phyloP scores from a whole-genome alignment of 1,139 yeast genomes.

The Kurtzmaniella natalensis region DNA sequence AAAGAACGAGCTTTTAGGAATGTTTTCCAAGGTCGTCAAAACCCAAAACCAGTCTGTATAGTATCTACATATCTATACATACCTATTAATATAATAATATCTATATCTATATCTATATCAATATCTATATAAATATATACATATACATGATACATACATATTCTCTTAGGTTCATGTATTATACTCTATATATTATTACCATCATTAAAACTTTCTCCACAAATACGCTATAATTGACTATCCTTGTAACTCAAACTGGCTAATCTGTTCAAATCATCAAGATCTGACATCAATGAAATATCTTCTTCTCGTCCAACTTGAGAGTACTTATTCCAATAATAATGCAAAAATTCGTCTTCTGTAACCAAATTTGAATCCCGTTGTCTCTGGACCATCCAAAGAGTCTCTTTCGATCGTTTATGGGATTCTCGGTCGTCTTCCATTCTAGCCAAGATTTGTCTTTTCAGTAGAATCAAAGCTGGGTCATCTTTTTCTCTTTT shows the following conservation, averaged over 20 bases:
- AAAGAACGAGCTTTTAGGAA: conserved; percentile 65
- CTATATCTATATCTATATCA: conserved; percentile 7
- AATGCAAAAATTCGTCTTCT: conserved; percentile 53
- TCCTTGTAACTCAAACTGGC: conserved; percentile 45
- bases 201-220: not conserved
- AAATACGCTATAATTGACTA: conserved; percentile 24
- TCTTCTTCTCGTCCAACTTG: conserved; percentile 46
- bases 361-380: conserved; percentile 32
- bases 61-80: too few species aligned
- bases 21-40: conserved; percentile 41
- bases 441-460: conserved; percentile 67
- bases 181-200: not conserved
- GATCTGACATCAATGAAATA: conserved; percentile 34
- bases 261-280: conserved; percentile 52
- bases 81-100: conserved; percentile 3
- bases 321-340: conserved; percentile 52
- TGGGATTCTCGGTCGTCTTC: conserved; percentile 86
- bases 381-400: conserved; percentile 64
- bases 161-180: not conserved
- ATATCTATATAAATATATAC: conserved; percentile 4
- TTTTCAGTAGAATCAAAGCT: conserved; percentile 32
- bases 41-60: too few species aligned
- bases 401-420: conserved; percentile 68
- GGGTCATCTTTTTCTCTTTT: conserved; percentile 14
- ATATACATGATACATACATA: conserved; percentile 4